These are phyloP conservation scores for Ormosia emarginata DNA, from an alignment of 306 rosid genomes.

Conservation along the genomic window DNA sequence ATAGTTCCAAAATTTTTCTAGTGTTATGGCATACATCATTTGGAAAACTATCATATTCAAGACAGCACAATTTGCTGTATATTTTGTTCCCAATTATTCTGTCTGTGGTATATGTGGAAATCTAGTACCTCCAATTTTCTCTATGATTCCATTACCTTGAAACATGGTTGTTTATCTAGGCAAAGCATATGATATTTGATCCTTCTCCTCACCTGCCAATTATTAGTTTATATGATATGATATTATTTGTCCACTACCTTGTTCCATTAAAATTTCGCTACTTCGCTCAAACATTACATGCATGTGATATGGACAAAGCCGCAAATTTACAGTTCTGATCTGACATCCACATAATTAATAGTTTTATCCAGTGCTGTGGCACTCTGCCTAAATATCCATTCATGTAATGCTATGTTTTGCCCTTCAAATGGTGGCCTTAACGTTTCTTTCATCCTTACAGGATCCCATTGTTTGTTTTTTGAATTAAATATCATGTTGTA, in stretches of 20 bases:
- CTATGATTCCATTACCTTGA: background rate
- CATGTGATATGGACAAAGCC: background rate
- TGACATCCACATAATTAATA: background rate
- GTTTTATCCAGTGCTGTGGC: background rate
- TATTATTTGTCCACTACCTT: background rate
- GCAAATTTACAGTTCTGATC: background rate
- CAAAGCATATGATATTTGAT: conserved; percentile 8
- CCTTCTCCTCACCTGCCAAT: background rate
- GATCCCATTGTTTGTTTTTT: background rate
- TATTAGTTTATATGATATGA: background rate
- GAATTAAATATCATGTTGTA: background rate
- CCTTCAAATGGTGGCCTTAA: background rate
- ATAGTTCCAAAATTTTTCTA: background rate
- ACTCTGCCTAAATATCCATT: background rate
- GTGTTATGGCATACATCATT: background rate
- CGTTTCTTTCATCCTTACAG: background rate
- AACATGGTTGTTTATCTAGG: background rate
- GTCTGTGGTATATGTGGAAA: background rate
- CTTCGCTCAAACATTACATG: background rate
- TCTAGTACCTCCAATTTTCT: background rate
- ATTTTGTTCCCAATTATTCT: background rate
- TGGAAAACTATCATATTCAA: background rate
- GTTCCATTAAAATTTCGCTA: background rate
- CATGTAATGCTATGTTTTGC: background rate
- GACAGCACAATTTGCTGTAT: background rate